Evolutionary conservation across 192 early-diverging fungal species (phyloP).

Genomic region (Coemansia sp.): DNA sequence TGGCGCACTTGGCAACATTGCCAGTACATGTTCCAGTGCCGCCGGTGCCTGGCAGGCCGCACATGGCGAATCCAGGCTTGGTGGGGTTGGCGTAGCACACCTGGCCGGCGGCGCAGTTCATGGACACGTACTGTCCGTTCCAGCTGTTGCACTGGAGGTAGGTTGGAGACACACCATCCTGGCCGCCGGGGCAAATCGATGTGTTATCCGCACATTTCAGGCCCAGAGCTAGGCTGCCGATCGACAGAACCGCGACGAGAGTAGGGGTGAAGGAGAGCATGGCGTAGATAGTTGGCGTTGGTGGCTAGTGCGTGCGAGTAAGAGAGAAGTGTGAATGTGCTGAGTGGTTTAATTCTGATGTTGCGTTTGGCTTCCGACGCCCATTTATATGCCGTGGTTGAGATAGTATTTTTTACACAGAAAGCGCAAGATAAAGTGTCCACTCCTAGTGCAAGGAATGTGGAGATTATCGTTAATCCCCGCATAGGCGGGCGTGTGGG

Average conservation of each 20-base stretch:
- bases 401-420: neutral
- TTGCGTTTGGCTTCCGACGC: neutral
- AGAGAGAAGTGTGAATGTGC: neutral
- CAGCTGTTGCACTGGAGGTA: conserved; percentile 43
- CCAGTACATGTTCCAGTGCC: conserved; percentile 13
- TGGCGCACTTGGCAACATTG: conserved; percentile 1
- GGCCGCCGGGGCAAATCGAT: conserved; percentile 27
- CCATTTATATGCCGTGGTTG: neutral
- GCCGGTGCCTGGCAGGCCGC: conserved; percentile 37
- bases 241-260: conserved; percentile 15
- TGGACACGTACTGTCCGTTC: conserved; percentile 16
- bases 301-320: neutral
- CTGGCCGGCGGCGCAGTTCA: conserved; percentile 28
- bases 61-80: conserved; percentile 31
- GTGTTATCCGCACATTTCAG: conserved; percentile 26
- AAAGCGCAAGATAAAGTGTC: neutral
- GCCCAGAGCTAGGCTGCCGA: conserved; percentile 18
- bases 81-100: conserved; percentile 43
- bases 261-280: conserved; percentile 20
- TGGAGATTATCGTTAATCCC: neutral
- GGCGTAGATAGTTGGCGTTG: neutral
- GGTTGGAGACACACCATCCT: conserved; percentile 33
- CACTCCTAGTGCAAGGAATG: neutral
- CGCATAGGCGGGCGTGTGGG: neutral
- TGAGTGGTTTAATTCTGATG: neutral